Percentiles rank a stretch among this genome's conserved stretches.
These are phyloP conservation scores for Chaetomium fimeti DNA, from an alignment of 495 filamentous ascomycete species.

Conservation along the genomic window DNA sequence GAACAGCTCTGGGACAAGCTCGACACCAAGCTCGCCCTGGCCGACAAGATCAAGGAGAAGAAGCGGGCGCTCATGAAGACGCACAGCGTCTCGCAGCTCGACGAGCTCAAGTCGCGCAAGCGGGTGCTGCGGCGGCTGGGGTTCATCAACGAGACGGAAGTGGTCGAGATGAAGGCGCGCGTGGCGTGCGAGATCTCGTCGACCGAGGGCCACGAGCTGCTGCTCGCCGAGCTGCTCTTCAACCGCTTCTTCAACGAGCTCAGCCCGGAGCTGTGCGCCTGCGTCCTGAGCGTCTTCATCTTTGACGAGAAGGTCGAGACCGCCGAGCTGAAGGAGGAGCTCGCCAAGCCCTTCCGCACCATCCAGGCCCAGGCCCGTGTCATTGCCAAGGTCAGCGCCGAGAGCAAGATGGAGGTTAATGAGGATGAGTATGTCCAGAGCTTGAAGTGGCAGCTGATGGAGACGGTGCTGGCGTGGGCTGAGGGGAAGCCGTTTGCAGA, in stretches of 20 bases:
- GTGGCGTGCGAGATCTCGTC: slow-evolving; percentile 95
- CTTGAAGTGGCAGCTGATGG: slow-evolving; percentile 93
- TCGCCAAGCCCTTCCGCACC: slow-evolving; percentile 78
- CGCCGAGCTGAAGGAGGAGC: slow-evolving; percentile 70
- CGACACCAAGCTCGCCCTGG: slow-evolving; percentile 70
- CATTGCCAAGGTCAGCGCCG: slow-evolving; percentile 87
- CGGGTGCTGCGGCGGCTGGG: slow-evolving; percentile 93
- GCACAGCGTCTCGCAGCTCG: slow-evolving; percentile 82
- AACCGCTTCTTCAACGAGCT: slow-evolving; percentile 98
- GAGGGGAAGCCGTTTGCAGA: slow-evolving; percentile 88
- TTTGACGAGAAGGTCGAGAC: slow-evolving; percentile 92
- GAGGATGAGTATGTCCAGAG: slow-evolving; percentile 87
- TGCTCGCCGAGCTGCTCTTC: slow-evolving; percentile 90
- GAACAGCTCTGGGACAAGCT: slow-evolving; percentile 82
- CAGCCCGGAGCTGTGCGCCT: slow-evolving; percentile 78
- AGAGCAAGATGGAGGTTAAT: slow-evolving; percentile 85
- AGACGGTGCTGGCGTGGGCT: slow-evolving; percentile 92
- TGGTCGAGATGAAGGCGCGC: slow-evolving; percentile 91
- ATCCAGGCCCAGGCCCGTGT: slow-evolving; percentile 80
- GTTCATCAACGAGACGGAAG: slow-evolving; percentile 91
- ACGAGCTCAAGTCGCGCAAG: slow-evolving; percentile 93
- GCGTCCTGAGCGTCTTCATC: slow-evolving; percentile 86
- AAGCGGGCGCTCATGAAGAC: slow-evolving; percentile 85
- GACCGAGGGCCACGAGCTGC: slow-evolving; percentile 79
- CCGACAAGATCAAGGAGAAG: slow-evolving; percentile 72